Base-by-base conservation (phyloP, 176 grass and related monocot species). In the Chloris gayana region DNA sequence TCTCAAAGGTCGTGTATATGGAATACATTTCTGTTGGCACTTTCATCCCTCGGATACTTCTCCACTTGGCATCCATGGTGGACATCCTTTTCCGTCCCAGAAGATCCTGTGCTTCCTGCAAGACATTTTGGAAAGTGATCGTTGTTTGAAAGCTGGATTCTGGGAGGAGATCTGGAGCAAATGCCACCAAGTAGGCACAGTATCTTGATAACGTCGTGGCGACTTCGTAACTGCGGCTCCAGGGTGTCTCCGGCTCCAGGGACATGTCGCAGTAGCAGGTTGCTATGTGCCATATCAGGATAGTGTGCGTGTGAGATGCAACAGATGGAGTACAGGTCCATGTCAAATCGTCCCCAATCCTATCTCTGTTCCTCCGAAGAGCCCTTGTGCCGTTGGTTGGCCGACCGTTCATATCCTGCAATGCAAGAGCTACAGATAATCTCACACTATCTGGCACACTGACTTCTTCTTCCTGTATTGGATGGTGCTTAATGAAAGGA, bases 251-350 rank as follows among this genome's bases (percentile, higher is more conserved):
- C 35, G 35, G 7, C 35, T 37, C 35, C 35, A 37, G 35, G 21
- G 13, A 9, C 33, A 17, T 75, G 19, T 58, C 32, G 12, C 51
- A 58, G 22, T 26, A 39, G 13, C 53, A 39, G 5, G 72, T 75
- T 25, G 72, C 51, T 15, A 74, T 37, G 51, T 74, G 72, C 72
- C 72, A 74, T 14, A 74, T 74, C 12, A 74, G 50, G 33, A 75
- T 58, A 22, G 33, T 27, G 22, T 75, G 22, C 22, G 72, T 39
- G 51, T 25, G 32, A 9, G 19, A 37, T 37, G 35, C 35, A 37
- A 37, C 35, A 37, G 35, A 37, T 37, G 35, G 35, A 37, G 35
- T 37, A 37, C 35, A 56, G 22, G 32, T 38, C 72, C 51, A 58
- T 25, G 51, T 58, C 2, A 74, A 13, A 37, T 74, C 50, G 9